Evolutionary conservation across 345 rosid genomes (phyloP).

Genomic region (Salix viminalis): DNA sequence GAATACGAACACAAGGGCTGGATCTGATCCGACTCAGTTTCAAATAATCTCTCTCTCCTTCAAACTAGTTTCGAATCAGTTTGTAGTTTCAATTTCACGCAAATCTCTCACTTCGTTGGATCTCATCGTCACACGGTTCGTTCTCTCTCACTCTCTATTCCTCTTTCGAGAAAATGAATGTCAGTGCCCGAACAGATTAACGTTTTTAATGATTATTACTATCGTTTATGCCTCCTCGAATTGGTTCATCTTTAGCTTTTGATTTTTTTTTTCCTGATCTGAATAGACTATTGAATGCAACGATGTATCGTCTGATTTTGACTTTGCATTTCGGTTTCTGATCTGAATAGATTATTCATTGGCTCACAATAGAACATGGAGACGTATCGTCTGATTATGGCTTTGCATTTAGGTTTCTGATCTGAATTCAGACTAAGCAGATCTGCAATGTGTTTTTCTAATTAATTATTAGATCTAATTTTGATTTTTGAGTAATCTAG

Average conservation of each 20-base stretch:
- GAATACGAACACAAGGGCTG: neutral
- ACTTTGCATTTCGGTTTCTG: neutral
- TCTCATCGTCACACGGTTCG: constrained; percentile 9
- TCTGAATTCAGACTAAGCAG: neutral
- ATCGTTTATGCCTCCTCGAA: neutral
- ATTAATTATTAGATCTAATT: neutral
- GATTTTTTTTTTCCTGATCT: neutral
- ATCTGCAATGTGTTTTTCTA: neutral
- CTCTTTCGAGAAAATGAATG: neutral
- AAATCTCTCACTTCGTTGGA: neutral
- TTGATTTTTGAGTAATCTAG: neutral
- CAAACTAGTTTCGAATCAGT: neutral
- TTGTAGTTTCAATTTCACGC: neutral
- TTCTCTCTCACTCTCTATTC: neutral
- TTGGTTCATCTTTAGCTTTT: neutral
- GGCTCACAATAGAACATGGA: neutral
- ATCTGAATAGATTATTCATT: neutral
- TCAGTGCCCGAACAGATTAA: neutral
- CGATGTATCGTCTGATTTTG: too few relatives aligned
- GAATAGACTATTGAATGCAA: too few relatives aligned
- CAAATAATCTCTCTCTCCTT: neutral
- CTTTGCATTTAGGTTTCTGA: neutral
- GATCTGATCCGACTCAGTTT: neutral
- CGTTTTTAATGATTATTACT: too few relatives aligned
- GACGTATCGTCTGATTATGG: neutral